Evolutionary conservation across 169 alveolate species (phyloP), one percentile per base, ranked within the genome.

Genomic region (Haemoproteus tartakovskyi): DNA sequence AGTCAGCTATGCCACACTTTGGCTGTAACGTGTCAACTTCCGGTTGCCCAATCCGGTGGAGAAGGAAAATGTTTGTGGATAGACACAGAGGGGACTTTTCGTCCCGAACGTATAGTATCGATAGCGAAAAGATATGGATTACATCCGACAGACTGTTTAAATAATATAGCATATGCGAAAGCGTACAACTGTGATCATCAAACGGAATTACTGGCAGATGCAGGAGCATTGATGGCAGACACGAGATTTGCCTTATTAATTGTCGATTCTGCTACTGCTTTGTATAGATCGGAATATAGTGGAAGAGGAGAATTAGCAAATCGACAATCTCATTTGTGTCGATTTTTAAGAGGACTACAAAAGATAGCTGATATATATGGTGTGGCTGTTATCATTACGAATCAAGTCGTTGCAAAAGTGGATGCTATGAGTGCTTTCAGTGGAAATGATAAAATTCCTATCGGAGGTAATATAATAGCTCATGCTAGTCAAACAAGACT

Each of bases 71-170:
- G 98, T 27, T 90, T 97, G 81, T 98, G 98, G 94, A 96, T 98
- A 11, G 99, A 98, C 90, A 97, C 99, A n/a, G 99, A 98, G 87
- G 99, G 99, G 40, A 96, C 99, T 18, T 98, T 98, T 86, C 92
- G 99, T 24, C 99, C 99, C 0, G 99, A 98, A 79, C 94, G 99
- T 79, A 92, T 98, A 36, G 93, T 87, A 22, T 92, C 96, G 19
- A 98, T 98, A 16, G 99, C 99, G 22, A 96, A 96, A 64, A 91
- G 99, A 67, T 97, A 94, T 81, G 96, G 97, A 18, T 87, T 97
- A 47, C 97, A 96, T 59, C 96, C 98, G 33, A 84, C 94, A 45
- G 96, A 95, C 84, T 98, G 97, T 47, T 95, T 97, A 52, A 99
- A 96, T 40, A 98, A 98, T 88, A 97, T 98, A 59, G 95, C 97